Evolutionary conservation across 129 eudicot genomes (phyloP).

Genomic region (Helianthus tuberosus): DNA sequence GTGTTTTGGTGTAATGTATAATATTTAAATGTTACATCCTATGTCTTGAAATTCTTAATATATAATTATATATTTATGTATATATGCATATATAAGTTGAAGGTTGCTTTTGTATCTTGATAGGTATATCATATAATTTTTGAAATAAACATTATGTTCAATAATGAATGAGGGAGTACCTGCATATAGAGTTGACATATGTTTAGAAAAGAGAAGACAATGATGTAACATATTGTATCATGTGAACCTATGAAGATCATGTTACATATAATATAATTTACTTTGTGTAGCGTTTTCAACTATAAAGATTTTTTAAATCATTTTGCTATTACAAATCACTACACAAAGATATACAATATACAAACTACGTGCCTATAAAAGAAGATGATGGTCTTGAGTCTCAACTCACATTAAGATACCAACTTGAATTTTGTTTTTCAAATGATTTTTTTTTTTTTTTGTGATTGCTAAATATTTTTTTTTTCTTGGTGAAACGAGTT

Average conservation of each 20-base stretch:
- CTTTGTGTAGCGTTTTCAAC: not conserved
- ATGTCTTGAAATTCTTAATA: constrained; percentile 15
- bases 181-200: not conserved
- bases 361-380: not conserved
- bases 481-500: too few species aligned
- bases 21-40: not conserved
- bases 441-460: not conserved
- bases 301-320: not conserved
- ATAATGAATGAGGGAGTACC: not conserved
- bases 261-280: too few species aligned
- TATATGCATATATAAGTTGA: not conserved
- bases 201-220: constrained; percentile 12
- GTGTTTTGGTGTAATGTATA: constrained; percentile 16
- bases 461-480: too few species aligned
- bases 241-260: constrained; percentile 19
- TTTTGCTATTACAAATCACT: not conserved
- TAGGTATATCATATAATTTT: constrained; percentile 1
- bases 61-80: not conserved
- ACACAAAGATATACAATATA: not conserved
- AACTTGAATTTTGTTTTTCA: not conserved
- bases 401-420: not conserved
- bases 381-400: not conserved
- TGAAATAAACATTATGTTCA: not conserved
- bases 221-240: constrained; percentile 12
- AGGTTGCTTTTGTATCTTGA: constrained; percentile 3